phyloP scores from a whole-genome alignment of 768 basidiomycete genomes.

The Phylloporus sp. region DNA sequence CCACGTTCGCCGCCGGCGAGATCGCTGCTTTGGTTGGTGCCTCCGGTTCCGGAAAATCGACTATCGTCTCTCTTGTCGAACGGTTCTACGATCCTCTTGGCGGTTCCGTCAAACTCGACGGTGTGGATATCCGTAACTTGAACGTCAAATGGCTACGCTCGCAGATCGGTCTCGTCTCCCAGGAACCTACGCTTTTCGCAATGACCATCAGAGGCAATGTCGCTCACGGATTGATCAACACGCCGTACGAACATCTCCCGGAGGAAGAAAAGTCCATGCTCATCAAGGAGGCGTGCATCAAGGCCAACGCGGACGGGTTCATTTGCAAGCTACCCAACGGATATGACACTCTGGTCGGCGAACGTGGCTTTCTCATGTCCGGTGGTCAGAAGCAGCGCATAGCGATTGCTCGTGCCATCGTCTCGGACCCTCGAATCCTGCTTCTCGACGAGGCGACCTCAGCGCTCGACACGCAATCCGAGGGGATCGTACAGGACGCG shows the following conservation, averaged over 20 bases:
- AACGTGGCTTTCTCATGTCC: constrained; percentile 78
- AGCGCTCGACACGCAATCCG: constrained; percentile 85
- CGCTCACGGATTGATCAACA: too few species aligned
- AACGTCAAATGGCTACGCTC: too few species aligned
- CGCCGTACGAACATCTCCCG: too few species aligned
- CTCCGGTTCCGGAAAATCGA: constrained; percentile 75
- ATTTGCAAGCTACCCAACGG: constrained; percentile 74
- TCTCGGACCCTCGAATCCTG: constrained; percentile 80
- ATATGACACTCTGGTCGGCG: constrained; percentile 86
- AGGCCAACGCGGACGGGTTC: constrained; percentile 86
- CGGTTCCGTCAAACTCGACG: constrained; percentile 59
- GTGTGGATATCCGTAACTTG: too few species aligned
- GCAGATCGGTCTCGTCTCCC: too few species aligned
- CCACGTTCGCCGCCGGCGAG: constrained; percentile 71
- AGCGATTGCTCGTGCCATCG: constrained; percentile 86
- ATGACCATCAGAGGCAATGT: too few species aligned
- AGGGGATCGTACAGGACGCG: constrained; percentile 86
- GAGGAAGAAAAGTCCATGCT: too few species aligned
- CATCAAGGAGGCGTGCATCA: constrained; percentile 81
- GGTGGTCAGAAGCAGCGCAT: constrained; percentile 88
- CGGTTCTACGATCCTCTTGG: constrained; percentile 80
- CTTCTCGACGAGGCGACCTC: constrained; percentile 88
- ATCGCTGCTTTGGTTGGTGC: constrained; percentile 77
- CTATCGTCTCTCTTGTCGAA: constrained; percentile 73
- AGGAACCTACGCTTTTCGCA: too few species aligned